phyloP scores from a whole-genome alignment of 768 basidiomycete species.

The Agaricus sinodeliciosus region DNA sequence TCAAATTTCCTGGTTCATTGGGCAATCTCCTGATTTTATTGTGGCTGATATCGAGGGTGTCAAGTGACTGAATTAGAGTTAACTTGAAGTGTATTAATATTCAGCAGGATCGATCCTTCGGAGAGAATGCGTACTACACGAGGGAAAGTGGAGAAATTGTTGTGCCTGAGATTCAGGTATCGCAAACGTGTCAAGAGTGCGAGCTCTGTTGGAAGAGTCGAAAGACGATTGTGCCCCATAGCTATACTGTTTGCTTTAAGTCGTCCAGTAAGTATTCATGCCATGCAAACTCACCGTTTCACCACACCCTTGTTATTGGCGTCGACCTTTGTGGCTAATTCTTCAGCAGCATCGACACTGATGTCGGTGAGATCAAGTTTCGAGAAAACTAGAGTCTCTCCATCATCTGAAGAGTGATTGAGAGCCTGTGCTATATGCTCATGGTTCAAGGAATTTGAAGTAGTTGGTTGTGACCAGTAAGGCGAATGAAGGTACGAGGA shows the following conservation, averaged over 20 bases:
- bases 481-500: conserved; percentile 7
- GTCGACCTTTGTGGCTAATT: conserved; percentile 54
- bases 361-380: conserved; percentile 75
- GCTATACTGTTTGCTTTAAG: conserved; percentile 55
- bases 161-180: conserved; percentile 85
- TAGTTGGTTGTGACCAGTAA: conserved; percentile 5
- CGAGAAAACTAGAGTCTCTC: conserved; percentile 80
- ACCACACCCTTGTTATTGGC: conserved; percentile 46
- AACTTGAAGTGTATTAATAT: conserved; percentile 42
- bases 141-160: conserved; percentile 77
- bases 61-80: conserved; percentile 77
- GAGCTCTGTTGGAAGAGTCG: conserved; percentile 71
- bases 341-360: conserved; percentile 65
- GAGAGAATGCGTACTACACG: conserved; percentile 59
- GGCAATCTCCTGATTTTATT: conserved; percentile 86
- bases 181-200: conserved; percentile 64
- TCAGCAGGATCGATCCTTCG: not conserved
- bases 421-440: conserved; percentile 63
- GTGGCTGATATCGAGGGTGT: conserved; percentile 90
- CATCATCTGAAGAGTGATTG: conserved; percentile 62
- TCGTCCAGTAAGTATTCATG: not conserved
- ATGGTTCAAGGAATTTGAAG: conserved; percentile 37
- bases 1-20: conserved; percentile 68
- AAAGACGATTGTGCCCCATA: conserved; percentile 77
- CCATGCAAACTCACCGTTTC: conserved; percentile 40